Evolutionary conservation across 2,329 filamentous ascomycete genomes (phyloP).

Genomic region (Penicillium brasilianum): DNA sequence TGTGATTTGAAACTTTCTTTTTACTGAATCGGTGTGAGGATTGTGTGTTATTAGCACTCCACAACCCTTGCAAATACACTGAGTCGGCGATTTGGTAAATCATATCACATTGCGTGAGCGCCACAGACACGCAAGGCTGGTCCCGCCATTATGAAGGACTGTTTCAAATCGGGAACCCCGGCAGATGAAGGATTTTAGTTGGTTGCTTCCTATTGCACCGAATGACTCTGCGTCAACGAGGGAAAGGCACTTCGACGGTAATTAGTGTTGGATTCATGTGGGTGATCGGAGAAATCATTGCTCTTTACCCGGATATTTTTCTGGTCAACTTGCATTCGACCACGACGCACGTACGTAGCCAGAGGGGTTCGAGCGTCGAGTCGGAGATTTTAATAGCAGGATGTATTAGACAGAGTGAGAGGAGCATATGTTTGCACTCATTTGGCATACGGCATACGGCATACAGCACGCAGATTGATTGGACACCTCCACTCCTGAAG

Average conservation of each 20-base stretch:
- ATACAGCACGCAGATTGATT: no score
- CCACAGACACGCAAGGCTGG: conserved; percentile 5
- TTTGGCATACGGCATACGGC: no score
- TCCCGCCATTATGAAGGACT: conserved; percentile 3
- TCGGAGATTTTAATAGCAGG: neutral
- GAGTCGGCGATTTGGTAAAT: neutral
- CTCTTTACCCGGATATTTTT: neutral
- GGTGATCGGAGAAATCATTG: neutral
- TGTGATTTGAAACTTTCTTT: no score
- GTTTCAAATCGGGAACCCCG: conserved; percentile 6
- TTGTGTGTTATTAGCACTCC: neutral
- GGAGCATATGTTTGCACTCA: no score
- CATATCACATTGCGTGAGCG: conserved; percentile 6
- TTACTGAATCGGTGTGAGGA: no score
- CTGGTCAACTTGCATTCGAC: neutral
- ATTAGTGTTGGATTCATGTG: neutral
- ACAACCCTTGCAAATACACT: neutral
- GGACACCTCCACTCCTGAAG: no score
- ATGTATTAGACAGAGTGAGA: no score
- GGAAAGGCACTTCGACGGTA: neutral
- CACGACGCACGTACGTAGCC: neutral
- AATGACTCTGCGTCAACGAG: neutral
- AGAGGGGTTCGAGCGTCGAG: neutral
- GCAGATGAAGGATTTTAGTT: neutral
- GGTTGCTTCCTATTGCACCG: neutral